These are phyloP conservation scores for Diaporthe caulivora DNA, from an alignment of 2,329 filamentous ascomycete genomes.

Conservation along the genomic window DNA sequence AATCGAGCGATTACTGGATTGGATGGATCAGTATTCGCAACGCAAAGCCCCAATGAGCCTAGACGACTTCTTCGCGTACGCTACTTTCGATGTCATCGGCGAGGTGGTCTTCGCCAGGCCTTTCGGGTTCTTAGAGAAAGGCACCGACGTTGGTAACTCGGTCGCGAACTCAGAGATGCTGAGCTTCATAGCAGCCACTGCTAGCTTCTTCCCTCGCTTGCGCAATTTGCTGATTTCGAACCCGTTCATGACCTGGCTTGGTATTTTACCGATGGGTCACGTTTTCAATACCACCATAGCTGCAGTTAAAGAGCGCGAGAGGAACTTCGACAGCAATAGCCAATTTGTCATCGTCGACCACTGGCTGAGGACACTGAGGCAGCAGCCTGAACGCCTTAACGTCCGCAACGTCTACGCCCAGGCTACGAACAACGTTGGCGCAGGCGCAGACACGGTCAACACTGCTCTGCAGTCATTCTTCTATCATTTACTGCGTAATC, in stretches of 20 bases:
- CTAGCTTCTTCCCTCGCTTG: constrained; percentile 38
- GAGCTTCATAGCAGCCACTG: constrained; percentile 41
- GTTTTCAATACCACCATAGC: constrained; percentile 42
- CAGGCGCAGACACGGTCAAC: constrained; percentile 44
- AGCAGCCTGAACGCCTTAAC: constrained; percentile 41
- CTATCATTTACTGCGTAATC: constrained; percentile 43
- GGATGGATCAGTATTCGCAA: constrained; percentile 41
- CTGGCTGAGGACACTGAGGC: constrained; percentile 43
- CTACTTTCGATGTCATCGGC: constrained; percentile 49
- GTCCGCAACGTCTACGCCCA: constrained; percentile 42
- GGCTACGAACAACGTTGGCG: constrained; percentile 41
- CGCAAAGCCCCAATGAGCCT: constrained; percentile 39
- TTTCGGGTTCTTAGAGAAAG: constrained; percentile 47
- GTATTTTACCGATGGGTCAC: constrained; percentile 44
- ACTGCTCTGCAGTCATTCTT: constrained; percentile 44
- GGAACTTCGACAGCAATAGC: constrained; percentile 36
- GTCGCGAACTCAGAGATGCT: constrained; percentile 9
- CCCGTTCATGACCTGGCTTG: constrained; percentile 44
- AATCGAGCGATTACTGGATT: constrained; percentile 40
- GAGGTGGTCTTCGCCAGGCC: constrained; percentile 48
- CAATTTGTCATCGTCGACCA: constrained; percentile 44
- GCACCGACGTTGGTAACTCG: constrained; percentile 45
- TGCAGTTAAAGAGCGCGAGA: constrained; percentile 39
- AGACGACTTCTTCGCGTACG: constrained; percentile 43
- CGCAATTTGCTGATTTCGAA: constrained; percentile 45